Evolutionary conservation across 805 yeast species (phyloP), one percentile per base, ranked within the genome.

Genomic region (Candida parachauliodes): DNA sequence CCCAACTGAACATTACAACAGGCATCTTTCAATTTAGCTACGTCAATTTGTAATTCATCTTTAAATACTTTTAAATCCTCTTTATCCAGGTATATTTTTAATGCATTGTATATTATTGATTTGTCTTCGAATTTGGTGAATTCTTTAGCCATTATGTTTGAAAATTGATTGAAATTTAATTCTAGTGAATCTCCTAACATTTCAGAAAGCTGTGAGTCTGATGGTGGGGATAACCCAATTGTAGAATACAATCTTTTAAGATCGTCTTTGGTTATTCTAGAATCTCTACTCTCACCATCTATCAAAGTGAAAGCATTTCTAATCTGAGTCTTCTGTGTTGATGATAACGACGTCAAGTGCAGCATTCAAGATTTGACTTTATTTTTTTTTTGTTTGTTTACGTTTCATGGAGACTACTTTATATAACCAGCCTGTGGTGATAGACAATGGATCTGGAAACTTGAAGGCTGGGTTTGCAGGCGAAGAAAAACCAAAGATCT

Each of bases 381-480:
- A 20, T 34, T 30, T 34, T 26, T 35, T 19, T 23, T 33, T 28
- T 5, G 19, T 4, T 32, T 34, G 22, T 39, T 28, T 23, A 12
- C 19, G 6, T 30, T 20, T 19, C n/a, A 42, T 42, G 45, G 42
- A 39, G n/a, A 40, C 40, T 3, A 29, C 36, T 26, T 54, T 68
- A 23, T 68, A 67, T 42, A 68, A 68, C 49, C 74, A 68, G 43
- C 73, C 74, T 7, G 66, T 68, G 17, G 74, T 68, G 12, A 57
- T 68, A 24, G 74, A 68, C 45, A 68, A 68, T 48, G 96, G 98
- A 6, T 82, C 95, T 3, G 95, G 95, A 1, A 72, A 74, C 26
- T 67, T 89, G 38, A 84, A 88, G 54, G 86, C 94, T 1, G 97
- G 98, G 1, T 86, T 89, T 59, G 95, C 96, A 0, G 96, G 97